Conservation (phyloP, 345 rosid genomes). For the Hevea brasiliensis region DNA sequence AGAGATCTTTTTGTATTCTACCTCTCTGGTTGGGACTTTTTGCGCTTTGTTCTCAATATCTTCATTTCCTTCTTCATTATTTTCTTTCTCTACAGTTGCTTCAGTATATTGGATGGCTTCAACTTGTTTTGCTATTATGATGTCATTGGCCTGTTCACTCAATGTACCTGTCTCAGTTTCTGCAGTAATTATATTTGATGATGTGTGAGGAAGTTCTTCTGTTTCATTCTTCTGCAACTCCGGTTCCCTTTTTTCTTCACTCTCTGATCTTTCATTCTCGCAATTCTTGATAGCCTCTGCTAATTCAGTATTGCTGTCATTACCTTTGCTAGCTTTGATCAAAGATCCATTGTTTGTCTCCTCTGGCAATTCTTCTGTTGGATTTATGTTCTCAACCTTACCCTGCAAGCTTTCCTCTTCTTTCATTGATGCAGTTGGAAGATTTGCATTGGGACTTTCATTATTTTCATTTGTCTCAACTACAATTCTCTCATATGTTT, state of each 20-base stretch:
- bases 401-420: constrained; percentile 13
- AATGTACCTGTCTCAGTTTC: neutral
- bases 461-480: constrained; percentile 4
- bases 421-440: constrained; percentile 5
- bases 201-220: neutral
- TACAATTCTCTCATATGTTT: constrained; percentile 11
- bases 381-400: constrained; percentile 4
- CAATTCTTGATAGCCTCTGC: neutral
- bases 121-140: neutral
- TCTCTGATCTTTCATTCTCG: constrained; percentile 2
- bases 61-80: constrained; percentile 15
- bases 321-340: neutral
- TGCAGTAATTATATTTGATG: neutral
- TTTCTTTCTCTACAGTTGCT: neutral
- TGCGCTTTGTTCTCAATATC: neutral
- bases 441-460: constrained; percentile 8
- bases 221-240: neutral
- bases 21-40: constrained; percentile 20
- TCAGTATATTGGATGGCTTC: neutral
- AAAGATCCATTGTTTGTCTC: constrained; percentile 18
- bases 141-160: neutral
- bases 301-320: neutral
- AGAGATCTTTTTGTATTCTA: neutral
- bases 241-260: constrained; percentile 13
- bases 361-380: constrained; percentile 8